Evolutionary conservation across 768 basidiomycete species (phyloP).

Genomic region (Phaffia australis): DNA sequence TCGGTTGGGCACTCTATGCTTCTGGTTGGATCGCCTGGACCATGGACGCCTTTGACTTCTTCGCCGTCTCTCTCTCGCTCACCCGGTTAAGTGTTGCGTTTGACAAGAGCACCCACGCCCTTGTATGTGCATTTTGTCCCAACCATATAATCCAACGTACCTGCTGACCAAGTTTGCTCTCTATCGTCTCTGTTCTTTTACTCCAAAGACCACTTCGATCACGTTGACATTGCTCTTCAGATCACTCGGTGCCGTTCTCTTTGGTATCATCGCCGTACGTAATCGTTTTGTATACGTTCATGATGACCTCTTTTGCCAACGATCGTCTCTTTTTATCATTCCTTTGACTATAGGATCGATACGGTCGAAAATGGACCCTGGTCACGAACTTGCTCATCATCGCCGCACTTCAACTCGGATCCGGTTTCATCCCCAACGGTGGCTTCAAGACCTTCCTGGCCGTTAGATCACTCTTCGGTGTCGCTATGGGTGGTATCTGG

Average conservation of each 20-base stretch:
- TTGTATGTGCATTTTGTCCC: neutral
- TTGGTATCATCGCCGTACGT: constrained; percentile 47
- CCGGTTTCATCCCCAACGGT: constrained; percentile 60
- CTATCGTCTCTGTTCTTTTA: constrained; percentile 30
- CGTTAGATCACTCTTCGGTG: constrained; percentile 33
- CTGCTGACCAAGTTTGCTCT: neutral
- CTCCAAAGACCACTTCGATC: constrained; percentile 54
- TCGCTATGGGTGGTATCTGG: constrained; percentile 86
- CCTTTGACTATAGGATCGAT: constrained; percentile 59
- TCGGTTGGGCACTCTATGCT: constrained; percentile 37
- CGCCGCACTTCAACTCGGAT: constrained; percentile 60
- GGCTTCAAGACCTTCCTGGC: constrained; percentile 63
- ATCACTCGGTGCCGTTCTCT: constrained; percentile 53
- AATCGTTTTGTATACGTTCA: neutral
- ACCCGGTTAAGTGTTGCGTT: constrained; percentile 34
- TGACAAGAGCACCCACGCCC: constrained; percentile 29
- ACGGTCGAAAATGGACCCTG: constrained; percentile 87
- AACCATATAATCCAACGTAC: neutral
- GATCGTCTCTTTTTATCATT: neutral
- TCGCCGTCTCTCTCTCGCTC: constrained; percentile 47
- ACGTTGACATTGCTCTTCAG: constrained; percentile 89
- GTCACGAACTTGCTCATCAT: constrained; percentile 64
- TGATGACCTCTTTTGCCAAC: neutral
- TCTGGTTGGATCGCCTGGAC: constrained; percentile 36
- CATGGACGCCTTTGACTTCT: constrained; percentile 34